Percentiles rank a stretch among this genome's conserved stretches.
Evolutionary conservation across 116 monocot genomes (phyloP).

Genomic region (Zostera marina): DNA sequence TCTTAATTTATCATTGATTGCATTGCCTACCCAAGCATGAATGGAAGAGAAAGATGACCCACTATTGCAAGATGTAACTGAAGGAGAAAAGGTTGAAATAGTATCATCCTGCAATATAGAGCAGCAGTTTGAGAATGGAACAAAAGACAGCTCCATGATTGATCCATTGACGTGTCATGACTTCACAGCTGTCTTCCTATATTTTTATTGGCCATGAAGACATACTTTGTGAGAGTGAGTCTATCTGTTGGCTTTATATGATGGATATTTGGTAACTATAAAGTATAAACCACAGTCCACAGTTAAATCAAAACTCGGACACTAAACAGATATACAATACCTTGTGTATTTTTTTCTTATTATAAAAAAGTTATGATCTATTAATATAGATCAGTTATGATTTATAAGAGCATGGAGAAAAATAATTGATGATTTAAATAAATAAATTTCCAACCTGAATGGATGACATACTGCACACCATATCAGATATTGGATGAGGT

Average conservation of each 20-base stretch:
- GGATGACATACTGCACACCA: slow-evolving; percentile 25
- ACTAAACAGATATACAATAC: too few relatives aligned
- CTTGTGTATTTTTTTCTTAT: too few relatives aligned
- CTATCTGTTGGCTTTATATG: too few relatives aligned
- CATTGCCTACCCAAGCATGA: slow-evolving; percentile 46
- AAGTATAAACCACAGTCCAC: too few relatives aligned
- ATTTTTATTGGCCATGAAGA: slow-evolving; percentile 33
- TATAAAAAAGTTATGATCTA: too few relatives aligned
- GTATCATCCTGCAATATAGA: slow-evolving; percentile 39
- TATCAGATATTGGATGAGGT: slow-evolving; percentile 47
- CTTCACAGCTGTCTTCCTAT: slow-evolving; percentile 30
- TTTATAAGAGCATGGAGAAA: not conserved
- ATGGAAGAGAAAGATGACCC: slow-evolving; percentile 37
- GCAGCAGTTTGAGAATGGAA: not conserved
- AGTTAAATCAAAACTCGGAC: too few relatives aligned
- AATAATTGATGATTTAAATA: not conserved
- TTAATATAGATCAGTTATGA: too few relatives aligned
- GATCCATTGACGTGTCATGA: not conserved
- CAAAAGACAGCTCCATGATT: slow-evolving; percentile 2
- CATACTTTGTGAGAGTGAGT: too few relatives aligned
- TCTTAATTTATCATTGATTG: slow-evolving; percentile 25
- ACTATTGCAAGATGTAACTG: slow-evolving; percentile 18
- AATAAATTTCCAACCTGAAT: slow-evolving; percentile 32
- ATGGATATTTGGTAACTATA: too few relatives aligned
- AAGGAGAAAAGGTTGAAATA: slow-evolving; percentile 18